Evolutionary conservation across 108 stramenopile genomes (phyloP).

Genomic region (Mediolabrus comicus): DNA sequence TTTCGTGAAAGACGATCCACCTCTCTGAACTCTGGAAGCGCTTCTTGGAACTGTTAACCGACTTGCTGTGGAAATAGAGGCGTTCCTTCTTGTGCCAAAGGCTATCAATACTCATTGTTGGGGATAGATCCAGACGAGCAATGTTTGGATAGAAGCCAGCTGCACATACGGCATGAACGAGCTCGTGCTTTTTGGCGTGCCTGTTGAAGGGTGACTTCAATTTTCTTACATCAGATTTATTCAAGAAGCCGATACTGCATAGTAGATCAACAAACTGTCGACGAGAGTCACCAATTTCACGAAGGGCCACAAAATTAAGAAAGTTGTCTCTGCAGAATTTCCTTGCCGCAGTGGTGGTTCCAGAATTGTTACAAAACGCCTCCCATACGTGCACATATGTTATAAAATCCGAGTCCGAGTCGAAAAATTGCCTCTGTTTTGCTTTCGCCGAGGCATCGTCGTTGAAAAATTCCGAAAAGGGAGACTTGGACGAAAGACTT

Average conservation of each 20-base stretch:
- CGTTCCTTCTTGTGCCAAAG: constrained; percentile 57
- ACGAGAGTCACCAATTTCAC: constrained; percentile 74
- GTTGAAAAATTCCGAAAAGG: constrained; percentile 68
- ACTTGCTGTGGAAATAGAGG: constrained; percentile 61
- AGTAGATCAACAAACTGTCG: constrained; percentile 79
- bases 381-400: constrained; percentile 88
- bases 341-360: constrained; percentile 30
- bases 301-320: constrained; percentile 64
- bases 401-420: constrained; percentile 83
- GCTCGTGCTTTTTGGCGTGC: constrained; percentile 36
- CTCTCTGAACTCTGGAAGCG: background rate
- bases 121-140: constrained; percentile 49
- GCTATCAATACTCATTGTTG: background rate
- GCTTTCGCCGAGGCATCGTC: constrained; percentile 75
- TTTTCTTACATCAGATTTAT: constrained; percentile 25
- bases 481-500: constrained; percentile 70
- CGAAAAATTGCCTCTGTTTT: constrained; percentile 59
- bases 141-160: constrained; percentile 97
- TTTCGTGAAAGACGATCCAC: constrained; percentile 77
- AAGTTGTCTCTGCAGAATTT: constrained; percentile 75
- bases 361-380: constrained; percentile 47
- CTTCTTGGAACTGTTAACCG: constrained; percentile 54
- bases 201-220: constrained; percentile 41
- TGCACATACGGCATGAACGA: constrained; percentile 84
- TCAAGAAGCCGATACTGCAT: constrained; percentile 78